phyloP scores from a whole-genome alignment of 192 early-diverging fungal genomes.

The Podila epicladia region DNA sequence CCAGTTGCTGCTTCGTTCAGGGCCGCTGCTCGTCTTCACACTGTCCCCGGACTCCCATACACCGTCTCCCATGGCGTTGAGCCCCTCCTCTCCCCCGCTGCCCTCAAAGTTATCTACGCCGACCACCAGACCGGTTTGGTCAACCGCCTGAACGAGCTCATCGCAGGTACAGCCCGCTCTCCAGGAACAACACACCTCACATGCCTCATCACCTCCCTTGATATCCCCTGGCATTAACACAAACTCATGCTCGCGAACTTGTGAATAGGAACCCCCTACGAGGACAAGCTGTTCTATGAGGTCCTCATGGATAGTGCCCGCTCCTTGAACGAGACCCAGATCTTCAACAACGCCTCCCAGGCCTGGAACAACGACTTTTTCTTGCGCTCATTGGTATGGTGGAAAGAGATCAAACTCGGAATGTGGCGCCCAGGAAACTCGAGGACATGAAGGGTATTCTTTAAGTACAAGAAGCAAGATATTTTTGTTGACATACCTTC shows the following conservation, averaged over 20 bases:
- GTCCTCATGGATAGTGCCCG: conserved; percentile 50
- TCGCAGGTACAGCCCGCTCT: conserved; percentile 25
- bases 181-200: not conserved
- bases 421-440: not conserved
- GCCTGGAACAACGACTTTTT: conserved; percentile 61
- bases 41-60: conserved; percentile 41
- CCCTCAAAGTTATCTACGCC: conserved; percentile 47
- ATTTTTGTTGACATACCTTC: not conserved
- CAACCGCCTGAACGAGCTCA: conserved; percentile 51
- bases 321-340: conserved; percentile 37
- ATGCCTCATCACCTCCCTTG: not conserved
- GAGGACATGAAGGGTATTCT: not conserved
- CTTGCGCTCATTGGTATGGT: conserved; percentile 49
- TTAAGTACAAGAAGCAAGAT: not conserved
- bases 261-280: conserved; percentile 37
- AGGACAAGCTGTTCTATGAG: conserved; percentile 34
- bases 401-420: not conserved
- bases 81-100: conserved; percentile 34
- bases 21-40: conserved; percentile 32
- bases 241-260: not conserved
- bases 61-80: conserved; percentile 21
- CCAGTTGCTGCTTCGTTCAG: conserved; percentile 21
- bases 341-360: conserved; percentile 59
- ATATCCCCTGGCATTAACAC: not conserved
- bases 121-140: conserved; percentile 48